These are phyloP conservation scores for Phaeosphaeria sp. DNA, from an alignment of 2,329 filamentous ascomycete species.

Conservation along the genomic window DNA sequence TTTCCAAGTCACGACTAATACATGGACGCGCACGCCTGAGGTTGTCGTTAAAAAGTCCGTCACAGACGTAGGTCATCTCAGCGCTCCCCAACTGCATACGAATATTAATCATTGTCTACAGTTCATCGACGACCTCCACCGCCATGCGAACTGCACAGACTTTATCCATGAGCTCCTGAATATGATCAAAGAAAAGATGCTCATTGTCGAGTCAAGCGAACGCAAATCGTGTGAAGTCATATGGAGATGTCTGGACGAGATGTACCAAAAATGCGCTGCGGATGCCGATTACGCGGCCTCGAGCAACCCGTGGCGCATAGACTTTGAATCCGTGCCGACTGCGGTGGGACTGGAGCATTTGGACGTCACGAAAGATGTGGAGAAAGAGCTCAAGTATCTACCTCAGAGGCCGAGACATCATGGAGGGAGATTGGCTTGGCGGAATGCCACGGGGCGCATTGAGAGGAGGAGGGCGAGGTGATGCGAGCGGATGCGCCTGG, in stretches of 20 bases:
- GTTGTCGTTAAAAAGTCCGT: slow-evolving; percentile 9
- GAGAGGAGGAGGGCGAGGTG: not conserved
- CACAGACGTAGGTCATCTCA: not conserved
- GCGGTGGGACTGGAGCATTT: not conserved
- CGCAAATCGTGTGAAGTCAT: slow-evolving; percentile 7
- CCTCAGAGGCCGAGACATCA: not conserved
- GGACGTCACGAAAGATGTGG: not conserved
- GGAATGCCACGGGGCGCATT: not conserved
- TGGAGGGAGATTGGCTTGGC: not conserved
- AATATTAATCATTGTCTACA: not conserved
- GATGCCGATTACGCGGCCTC: not conserved
- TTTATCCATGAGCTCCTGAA: slow-evolving; percentile 17
- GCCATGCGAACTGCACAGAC: slow-evolving; percentile 7
- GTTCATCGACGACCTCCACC: slow-evolving; percentile 15
- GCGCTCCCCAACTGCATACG: no score
- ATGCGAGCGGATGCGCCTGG: not conserved
- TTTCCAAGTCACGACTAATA: slow-evolving; percentile 3
- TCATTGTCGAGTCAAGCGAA: slow-evolving; percentile 8
- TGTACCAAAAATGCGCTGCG: not conserved
- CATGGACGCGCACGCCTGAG: not conserved
- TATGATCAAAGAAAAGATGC: slow-evolving; percentile 16
- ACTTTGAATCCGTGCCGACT: not conserved
- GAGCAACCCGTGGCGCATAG: not conserved
- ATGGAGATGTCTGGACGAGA: not conserved
- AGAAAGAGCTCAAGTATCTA: not conserved